These are phyloP conservation scores for Phytophthora agathidicida DNA, from an alignment of 352 stramenopile genomes.

Conservation along the genomic window DNA sequence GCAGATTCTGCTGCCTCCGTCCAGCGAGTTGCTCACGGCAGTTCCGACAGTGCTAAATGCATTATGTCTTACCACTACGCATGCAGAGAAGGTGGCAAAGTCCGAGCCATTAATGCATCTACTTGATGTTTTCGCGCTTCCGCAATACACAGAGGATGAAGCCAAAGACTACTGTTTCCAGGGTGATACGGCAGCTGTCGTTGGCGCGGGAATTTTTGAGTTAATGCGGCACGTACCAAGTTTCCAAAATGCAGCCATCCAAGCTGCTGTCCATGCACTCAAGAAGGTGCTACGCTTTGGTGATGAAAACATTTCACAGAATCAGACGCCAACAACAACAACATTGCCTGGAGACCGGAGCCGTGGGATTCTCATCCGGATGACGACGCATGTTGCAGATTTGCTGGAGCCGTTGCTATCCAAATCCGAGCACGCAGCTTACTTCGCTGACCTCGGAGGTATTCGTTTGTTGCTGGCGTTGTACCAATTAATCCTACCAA, in stretches of 20 bases:
- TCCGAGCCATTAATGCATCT: constrained; percentile 92
- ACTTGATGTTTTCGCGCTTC: constrained; percentile 90
- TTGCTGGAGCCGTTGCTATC: constrained; percentile 95
- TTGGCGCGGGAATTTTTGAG: constrained; percentile 95
- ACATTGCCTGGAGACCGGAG: constrained; percentile 24
- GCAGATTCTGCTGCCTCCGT: constrained; percentile 71
- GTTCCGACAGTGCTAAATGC: constrained; percentile 94
- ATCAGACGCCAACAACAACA: constrained; percentile 7
- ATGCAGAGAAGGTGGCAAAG: constrained; percentile 91
- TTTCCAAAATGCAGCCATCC: constrained; percentile 87
- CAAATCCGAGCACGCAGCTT: constrained; percentile 92
- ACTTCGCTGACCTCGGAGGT: constrained; percentile 92
- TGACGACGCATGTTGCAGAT: constrained; percentile 89
- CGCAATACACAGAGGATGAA: constrained; percentile 89
- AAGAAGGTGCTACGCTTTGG: constrained; percentile 90
- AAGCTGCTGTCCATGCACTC: constrained; percentile 89
- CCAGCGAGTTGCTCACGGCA: constrained; percentile 94
- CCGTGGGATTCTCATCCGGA: constrained; percentile 57
- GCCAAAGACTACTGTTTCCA: constrained; percentile 87
- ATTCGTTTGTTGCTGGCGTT: constrained; percentile 90
- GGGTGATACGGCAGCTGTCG: constrained; percentile 92
- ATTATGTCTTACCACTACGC: constrained; percentile 92
- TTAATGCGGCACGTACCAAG: constrained; percentile 95
- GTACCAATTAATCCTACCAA: constrained; percentile 89
- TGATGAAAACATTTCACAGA: constrained; percentile 55